phyloP scores from a whole-genome alignment of 2,329 filamentous ascomycete species.

The Achaetomium macrosporum region DNA sequence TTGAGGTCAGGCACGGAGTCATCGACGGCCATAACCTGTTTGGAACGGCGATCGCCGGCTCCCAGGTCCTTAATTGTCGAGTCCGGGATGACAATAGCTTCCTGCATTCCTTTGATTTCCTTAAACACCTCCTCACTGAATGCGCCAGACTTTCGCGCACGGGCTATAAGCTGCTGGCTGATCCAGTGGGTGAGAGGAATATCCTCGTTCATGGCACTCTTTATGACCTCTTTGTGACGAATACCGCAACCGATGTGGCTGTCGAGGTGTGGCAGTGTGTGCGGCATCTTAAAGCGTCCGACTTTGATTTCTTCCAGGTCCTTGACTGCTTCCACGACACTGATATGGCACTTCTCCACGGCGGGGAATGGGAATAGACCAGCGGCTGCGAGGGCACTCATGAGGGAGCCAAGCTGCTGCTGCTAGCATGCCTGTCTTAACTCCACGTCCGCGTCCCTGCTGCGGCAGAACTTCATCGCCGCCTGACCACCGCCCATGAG shows the following conservation, averaged over 20 bases:
- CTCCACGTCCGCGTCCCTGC: conserved; percentile 10
- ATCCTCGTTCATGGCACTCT: conserved; percentile 3
- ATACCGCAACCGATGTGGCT: conserved; percentile 22
- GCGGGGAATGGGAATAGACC: conserved; percentile 18
- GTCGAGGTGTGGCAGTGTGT: conserved; percentile 15
- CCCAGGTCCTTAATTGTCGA: neutral
- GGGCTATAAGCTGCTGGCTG: conserved; percentile 16
- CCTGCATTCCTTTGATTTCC: conserved; percentile 4
- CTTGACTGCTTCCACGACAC: conserved; percentile 40
- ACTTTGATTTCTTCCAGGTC: conserved; percentile 63
- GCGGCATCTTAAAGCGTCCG: conserved; percentile 51
- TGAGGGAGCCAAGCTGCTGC: conserved; percentile 23
- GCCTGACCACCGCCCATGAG: conserved; percentile 14
- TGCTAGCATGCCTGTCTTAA: conserved; percentile 21
- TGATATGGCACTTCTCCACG: conserved; percentile 15
- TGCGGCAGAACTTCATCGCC: conserved; percentile 17
- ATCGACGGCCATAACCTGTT: neutral
- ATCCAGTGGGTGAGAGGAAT: conserved; percentile 4
- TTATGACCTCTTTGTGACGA: conserved; percentile 15
- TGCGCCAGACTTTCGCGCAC: conserved; percentile 17
- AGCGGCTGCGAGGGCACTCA: conserved; percentile 17
- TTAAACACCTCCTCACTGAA: conserved; percentile 14
- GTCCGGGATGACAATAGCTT: neutral
- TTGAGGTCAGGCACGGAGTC: neutral
- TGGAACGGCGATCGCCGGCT: neutral